These are phyloP conservation scores for Paramecium primaurelia DNA, from an alignment of 73 alveolate species.

Conservation along the genomic window DNA sequence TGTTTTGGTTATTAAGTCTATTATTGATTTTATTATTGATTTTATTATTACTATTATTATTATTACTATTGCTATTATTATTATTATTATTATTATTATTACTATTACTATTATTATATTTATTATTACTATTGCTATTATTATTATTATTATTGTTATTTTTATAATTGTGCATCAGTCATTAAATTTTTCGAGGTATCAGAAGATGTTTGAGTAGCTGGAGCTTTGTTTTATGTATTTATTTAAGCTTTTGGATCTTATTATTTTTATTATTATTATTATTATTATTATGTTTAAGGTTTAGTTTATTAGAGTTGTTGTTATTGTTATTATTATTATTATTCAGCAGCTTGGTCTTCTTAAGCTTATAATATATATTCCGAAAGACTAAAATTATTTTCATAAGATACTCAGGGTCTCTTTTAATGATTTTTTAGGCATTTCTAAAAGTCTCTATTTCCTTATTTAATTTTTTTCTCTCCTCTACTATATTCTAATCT, in stretches of 20 bases:
- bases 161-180: not conserved
- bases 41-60: not conserved
- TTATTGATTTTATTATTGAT: not conserved
- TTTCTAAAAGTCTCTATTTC: slow-evolving; percentile 67
- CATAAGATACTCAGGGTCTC: slow-evolving; percentile 70
- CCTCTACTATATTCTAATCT: slow-evolving; percentile 68
- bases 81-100: not conserved
- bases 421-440: slow-evolving; percentile 74
- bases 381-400: not conserved
- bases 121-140: not conserved
- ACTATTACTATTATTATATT: not conserved
- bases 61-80: not conserved
- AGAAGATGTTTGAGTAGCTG: not conserved
- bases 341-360: not conserved
- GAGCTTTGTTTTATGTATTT: not conserved
- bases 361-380: not conserved
- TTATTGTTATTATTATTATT: not conserved
- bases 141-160: not conserved
- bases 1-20: not conserved
- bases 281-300: not conserved
- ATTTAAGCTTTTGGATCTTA: not conserved
- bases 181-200: not conserved
- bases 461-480: slow-evolving; percentile 63
- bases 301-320: not conserved
- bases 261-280: not conserved